Evolutionary conservation across 768 basidiomycete genomes (phyloP), one percentile per base, ranked within the genome.

Genomic region (Suillus paluster): DNA sequence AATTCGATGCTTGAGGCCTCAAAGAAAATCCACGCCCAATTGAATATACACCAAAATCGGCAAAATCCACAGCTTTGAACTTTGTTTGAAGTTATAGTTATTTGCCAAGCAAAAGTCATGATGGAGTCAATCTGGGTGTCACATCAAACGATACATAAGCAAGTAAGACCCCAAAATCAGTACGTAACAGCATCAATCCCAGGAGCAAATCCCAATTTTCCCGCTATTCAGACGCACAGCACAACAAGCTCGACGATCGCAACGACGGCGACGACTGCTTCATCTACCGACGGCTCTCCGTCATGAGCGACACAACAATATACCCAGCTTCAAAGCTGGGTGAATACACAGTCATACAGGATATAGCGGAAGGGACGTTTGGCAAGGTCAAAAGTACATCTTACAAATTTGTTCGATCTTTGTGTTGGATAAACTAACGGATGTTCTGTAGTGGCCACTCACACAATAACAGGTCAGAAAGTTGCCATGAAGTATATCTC

Each of bases 401-500:
- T 54, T 52, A 23, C 62, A 59, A 41, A 45, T 65, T 63, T 53
- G 8, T 25, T 58, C 57, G 66, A 74, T 69, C 69, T 50, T 12
- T 58, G 42, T 25, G 10, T 19, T 48, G 53, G 41, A 60, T 60
- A 48, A 64, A 61, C 68, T 66, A 65, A 66, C 63, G 27, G 27
- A 39, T 63, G 36, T 57, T 48, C 61, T 61, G 36, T 65, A 99
- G 96, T 96, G 86, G 97, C 95, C 45, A 87, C 86, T 12, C 97
- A 99, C 77, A 91, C 91, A 59, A 85, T 98, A 69, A 99, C 97
- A 1, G 94, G 96, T 4, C 94, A 97, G 70, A 88, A 88, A 69
- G 97, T 99, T 57, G 97, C 97, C 12, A 94, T 99, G 92, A 99
- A 99, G 80, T 95, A 91, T 71, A 94, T 99, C 63, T 94, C 93